A percentile compares a stretch with the other conserved stretches of the same genome.
phyloP scores from a whole-genome alignment of 371 early-diverging fungal genomes.

The Mucor circinelloides region DNA sequence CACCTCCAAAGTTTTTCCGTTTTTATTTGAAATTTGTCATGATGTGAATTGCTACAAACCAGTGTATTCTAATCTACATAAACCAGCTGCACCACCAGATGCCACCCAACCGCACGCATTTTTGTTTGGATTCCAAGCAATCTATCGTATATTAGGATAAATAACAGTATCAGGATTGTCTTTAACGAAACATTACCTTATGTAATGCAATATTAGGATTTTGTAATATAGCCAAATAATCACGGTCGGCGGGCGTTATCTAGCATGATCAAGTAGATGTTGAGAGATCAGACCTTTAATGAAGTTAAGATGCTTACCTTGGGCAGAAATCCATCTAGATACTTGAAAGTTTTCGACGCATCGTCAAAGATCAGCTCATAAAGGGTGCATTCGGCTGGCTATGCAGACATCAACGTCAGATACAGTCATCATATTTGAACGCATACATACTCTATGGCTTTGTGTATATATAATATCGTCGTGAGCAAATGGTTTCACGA shows the following conservation, averaged over 20 bases:
- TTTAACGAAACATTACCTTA: neutral
- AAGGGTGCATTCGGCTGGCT: conserved; percentile 7
- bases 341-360: neutral
- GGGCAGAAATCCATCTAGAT: conserved; percentile 9
- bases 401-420: neutral
- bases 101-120: conserved; percentile 24
- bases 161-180: neutral
- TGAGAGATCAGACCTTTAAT: neutral
- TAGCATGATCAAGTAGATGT: neutral
- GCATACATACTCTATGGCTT: neutral
- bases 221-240: neutral
- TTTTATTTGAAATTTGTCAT: neutral
- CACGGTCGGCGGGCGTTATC: neutral
- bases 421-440: neutral
- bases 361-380: conserved; percentile 5
- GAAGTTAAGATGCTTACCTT: neutral
- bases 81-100: conserved; percentile 33
- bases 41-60: conserved; percentile 2
- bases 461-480: neutral
- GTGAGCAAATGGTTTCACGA: neutral
- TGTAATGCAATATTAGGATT: conserved; percentile 14
- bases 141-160: neutral
- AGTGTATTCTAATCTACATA: conserved; percentile 31
- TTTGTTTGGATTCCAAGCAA: conserved; percentile 31
- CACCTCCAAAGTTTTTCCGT: neutral